Evolutionary conservation across 176 grass and related monocot species (phyloP).

Genomic region (Cocos nucifera): DNA sequence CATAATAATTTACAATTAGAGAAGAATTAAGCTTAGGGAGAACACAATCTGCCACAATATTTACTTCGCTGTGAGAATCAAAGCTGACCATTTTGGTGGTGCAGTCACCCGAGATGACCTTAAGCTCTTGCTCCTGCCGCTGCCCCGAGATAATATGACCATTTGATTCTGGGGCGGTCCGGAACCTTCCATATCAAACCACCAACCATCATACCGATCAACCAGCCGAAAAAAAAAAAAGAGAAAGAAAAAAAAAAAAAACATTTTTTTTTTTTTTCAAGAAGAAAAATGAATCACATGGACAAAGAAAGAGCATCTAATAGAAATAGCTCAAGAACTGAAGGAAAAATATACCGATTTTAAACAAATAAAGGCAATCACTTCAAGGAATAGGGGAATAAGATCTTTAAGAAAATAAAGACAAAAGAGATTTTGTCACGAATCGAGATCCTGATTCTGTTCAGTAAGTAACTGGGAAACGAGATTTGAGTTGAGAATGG

Average conservation of each 20-base stretch:
- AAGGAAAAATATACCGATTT: no score
- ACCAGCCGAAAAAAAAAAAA: neutral
- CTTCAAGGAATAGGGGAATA: no score
- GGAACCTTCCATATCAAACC: conserved; percentile 22
- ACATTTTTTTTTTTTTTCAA: neutral
- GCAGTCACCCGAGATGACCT: conserved; percentile 26
- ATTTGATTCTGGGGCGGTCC: conserved; percentile 32
- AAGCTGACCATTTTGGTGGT: conserved; percentile 24
- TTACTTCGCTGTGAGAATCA: neutral
- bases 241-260: conserved; percentile 3
- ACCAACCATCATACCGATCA: neutral
- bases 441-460: no score
- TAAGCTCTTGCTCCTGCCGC: conserved; percentile 22
- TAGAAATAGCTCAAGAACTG: no score
- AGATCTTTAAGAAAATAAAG: no score
- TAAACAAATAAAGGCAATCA: no score
- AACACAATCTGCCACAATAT: no score
- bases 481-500: conserved; percentile 1
- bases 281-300: no score
- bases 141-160: conserved; percentile 11
- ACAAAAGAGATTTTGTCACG: no score
- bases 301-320: no score
- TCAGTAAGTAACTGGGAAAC: neutral
- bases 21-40: neutral
- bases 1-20: conserved; percentile 5